A percentile compares a stretch with the other conserved stretches of the same genome.
Conservation (phyloP, 2,329 filamentous ascomycete species). For the Fusarium sp. region DNA sequence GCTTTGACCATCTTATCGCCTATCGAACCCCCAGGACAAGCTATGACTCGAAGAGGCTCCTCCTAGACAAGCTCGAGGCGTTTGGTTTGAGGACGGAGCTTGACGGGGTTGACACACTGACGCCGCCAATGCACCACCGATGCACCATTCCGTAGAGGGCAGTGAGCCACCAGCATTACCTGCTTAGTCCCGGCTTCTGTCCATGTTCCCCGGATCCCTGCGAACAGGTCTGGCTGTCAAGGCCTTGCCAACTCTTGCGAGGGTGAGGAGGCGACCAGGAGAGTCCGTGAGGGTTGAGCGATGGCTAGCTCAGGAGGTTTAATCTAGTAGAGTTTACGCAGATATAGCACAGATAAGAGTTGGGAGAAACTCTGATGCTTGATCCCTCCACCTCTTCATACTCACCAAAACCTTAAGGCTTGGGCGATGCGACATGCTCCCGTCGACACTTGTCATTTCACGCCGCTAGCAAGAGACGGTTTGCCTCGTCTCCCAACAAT, state of each 20-base stretch:
- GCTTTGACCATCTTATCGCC: background rate
- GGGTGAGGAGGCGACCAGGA: background rate
- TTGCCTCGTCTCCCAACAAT: background rate
- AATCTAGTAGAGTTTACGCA: background rate
- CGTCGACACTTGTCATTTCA: constrained; percentile 1
- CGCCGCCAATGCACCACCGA: background rate
- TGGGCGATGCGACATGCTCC: background rate
- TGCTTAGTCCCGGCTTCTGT: constrained; percentile 5
- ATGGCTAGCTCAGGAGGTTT: background rate
- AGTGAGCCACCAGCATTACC: background rate
- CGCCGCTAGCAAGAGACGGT: constrained; percentile 5
- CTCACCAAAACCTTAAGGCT: background rate
- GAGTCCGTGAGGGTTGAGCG: background rate
- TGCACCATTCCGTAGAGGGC: background rate
- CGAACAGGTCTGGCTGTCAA: background rate
- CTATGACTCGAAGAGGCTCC: background rate
- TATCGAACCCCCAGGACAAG: background rate
- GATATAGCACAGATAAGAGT: background rate
- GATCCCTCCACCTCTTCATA: background rate
- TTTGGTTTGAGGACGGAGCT: background rate
- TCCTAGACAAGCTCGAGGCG: background rate
- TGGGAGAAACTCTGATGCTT: background rate
- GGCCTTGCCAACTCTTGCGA: background rate
- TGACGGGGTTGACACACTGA: background rate
- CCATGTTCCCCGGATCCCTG: constrained; percentile 5